These are phyloP conservation scores for Allantophomopsis lycopodina DNA, from an alignment of 2,329 filamentous ascomycete species.

Conservation along the genomic window DNA sequence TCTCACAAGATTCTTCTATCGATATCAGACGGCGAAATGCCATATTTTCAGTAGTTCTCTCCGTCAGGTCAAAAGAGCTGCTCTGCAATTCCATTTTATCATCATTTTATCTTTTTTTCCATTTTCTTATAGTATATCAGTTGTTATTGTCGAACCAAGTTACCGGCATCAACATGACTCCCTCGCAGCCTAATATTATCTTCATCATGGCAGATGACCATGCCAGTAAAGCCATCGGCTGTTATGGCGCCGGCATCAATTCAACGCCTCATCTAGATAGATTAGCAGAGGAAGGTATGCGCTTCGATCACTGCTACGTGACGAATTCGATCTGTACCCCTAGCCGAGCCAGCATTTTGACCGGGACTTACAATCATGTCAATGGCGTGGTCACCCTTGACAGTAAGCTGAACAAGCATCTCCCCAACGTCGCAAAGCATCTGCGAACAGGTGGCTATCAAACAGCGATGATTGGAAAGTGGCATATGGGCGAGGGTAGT, in stretches of 20 bases:
- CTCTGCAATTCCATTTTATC: no score
- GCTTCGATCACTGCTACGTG: conserved; percentile 38
- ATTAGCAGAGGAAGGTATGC: conserved; percentile 32
- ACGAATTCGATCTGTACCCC: conserved; percentile 39
- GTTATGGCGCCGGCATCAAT: conserved; percentile 36
- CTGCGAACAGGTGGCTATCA: conserved; percentile 30
- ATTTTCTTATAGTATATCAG: no score
- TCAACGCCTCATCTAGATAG: conserved; percentile 35
- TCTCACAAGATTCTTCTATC: no score
- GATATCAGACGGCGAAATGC: no score
- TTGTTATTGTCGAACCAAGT: no score
- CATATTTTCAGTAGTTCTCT: no score
- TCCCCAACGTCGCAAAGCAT: conserved; percentile 37
- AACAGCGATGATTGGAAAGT: conserved; percentile 39
- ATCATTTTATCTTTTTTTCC: no score
- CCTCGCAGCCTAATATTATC: conserved; percentile 23
- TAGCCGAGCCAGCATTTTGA: conserved; percentile 32
- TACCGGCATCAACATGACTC: conserved; percentile 1
- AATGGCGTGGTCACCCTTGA: conserved; percentile 36
- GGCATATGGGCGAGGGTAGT: conserved; percentile 34
- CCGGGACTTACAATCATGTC: conserved; percentile 36
- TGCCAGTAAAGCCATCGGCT: conserved; percentile 32
- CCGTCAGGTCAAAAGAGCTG: no score
- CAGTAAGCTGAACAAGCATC: conserved; percentile 31
- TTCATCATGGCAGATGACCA: conserved; percentile 43